Percentiles rank a stretch among this genome's conserved stretches.
Evolutionary conservation across 352 stramenopile genomes (phyloP).

Genomic region (Globisporangium parvum): DNA sequence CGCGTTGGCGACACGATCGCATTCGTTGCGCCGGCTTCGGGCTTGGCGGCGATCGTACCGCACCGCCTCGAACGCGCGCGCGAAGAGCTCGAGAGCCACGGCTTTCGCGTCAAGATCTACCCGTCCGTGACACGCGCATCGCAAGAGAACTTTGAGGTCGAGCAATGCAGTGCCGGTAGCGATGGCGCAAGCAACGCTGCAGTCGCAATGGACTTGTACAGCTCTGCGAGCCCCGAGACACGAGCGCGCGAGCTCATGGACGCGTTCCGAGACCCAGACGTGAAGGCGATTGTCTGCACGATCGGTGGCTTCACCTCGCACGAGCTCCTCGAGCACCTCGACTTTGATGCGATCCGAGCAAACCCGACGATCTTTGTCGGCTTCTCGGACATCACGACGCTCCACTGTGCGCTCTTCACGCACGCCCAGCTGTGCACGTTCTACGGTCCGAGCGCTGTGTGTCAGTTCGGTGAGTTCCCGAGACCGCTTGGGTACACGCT

Average conservation of each 20-base stretch:
- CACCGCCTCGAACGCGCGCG: constrained; percentile 38
- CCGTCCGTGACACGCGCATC: constrained; percentile 26
- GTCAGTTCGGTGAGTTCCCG: constrained; percentile 59
- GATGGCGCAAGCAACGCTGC: not conserved
- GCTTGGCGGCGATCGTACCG: constrained; percentile 29
- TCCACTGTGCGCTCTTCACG: constrained; percentile 46
- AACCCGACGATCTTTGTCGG: constrained; percentile 53
- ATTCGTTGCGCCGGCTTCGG: constrained; percentile 42
- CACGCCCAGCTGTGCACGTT: constrained; percentile 41
- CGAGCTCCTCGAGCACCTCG: constrained; percentile 52
- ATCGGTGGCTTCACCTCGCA: constrained; percentile 58
- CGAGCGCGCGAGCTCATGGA: constrained; percentile 46
- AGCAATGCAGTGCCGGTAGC: constrained; percentile 5
- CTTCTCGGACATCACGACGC: constrained; percentile 58
- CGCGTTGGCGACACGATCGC: constrained; percentile 36
- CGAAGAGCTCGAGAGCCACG: constrained; percentile 23
- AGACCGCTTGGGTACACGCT: constrained; percentile 39
- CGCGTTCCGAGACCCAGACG: constrained; percentile 31
- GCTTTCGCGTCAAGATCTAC: constrained; percentile 44
- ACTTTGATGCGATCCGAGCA: constrained; percentile 37
- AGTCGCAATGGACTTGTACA: constrained; percentile 20
- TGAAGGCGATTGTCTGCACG: constrained; percentile 45
- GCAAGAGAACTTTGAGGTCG: constrained; percentile 21
- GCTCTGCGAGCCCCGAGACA: constrained; percentile 35
- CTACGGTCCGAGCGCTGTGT: constrained; percentile 49